Base-by-base conservation (phyloP, 257 asterid genomes). In the Solanum chiquidenum region DNA sequence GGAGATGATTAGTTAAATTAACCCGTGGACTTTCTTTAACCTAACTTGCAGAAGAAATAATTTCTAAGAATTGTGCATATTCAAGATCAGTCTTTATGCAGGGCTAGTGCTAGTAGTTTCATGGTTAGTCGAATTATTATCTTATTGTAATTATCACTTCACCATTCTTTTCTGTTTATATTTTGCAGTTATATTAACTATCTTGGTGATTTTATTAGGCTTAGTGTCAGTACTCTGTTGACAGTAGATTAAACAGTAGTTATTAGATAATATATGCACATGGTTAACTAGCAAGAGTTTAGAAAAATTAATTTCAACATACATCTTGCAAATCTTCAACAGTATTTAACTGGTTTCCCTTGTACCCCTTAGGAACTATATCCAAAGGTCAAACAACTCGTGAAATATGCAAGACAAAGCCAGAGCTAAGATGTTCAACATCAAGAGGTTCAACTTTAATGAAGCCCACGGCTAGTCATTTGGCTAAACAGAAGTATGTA, bases 391-490 rank as follows among this genome's bases (percentile, higher is more conserved):
- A 20, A 18, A 44, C 18, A 49, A 80, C 35, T 74, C 85, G 77
- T 33, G 93, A 89, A 88, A 74, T 74, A 69, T 38, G 89, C 31
- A 93, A 92, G 86, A 38, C 87, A 49, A 92, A 89, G 86, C 38
- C 92, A 27, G 72, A 23, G 71, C 52, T 83, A 42, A 90, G 91
- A 87, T 52, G 85, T 89, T 88, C 87, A 40, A 91, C 89, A 86
- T 76, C 92, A 68, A 90, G 92, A 89, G 92, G 90, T 84, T 93
- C 95, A 49, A 95, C 93, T 68, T 91, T 95, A 13, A 92, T 97
- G 98, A 93, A 92, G 88, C 99, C 98, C 68, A 97, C 99, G 44
- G 95, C 95, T 10, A 94, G 99, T 90, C 96, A 94, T 91, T 91
- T 97, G 94, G 98, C 98, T 80, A 97, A 94, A 90, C 93, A 93